Base-by-base conservation (phyloP, 2,329 filamentous ascomycete genomes). In the Colletotrichum sidae region DNA sequence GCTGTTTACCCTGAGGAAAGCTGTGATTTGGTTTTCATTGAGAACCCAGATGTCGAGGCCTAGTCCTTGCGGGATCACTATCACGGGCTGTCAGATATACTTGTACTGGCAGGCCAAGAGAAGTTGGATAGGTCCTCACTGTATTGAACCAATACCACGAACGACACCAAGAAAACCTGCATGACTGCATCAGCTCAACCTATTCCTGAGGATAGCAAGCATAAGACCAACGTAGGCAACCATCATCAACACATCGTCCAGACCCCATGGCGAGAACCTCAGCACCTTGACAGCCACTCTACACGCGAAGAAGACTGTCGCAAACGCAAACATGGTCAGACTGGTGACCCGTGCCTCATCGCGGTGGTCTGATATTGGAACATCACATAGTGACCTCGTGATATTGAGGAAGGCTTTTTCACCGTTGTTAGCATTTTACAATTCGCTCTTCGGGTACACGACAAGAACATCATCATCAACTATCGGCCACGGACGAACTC, bases 41-140 rank as follows among this genome's bases (percentile, higher is more conserved):
- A 65, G 44, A 11, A 80, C 83, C 84, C 84, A 87, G 10, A 86
- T 77, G 51, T 87, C 84, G 11, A 72, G 77, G 2, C 84, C 83
- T 5, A 86, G 72, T 1, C 84, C 84, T 50, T 81, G 75, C 15
- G 74, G 56, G 3, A 55, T 55, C 50, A 55, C 61, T 60, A 2
- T 4, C 10, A 13, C 5, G 6, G 15, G 4, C 2, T 8, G 2
- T 45, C 6, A 60, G 17, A 17, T 4, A 3, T 37, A 11, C 4
- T 2, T 17, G 3, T 34, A 4, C 2, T 8, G 10, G 4, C 9
- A 13, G 7, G 11, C 25, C 25, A 25, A 5, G 25, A 25, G 25
- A n/a, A 0, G 25, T 35, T 3, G n/a, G 2, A 11, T 8, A 10
- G 2, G 9, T 17, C 25, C 60, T 47, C 35, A 58, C 46, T 53